These are phyloP conservation scores for Trichoderma polysporum DNA, from an alignment of 2,329 filamentous ascomycete species.

Conservation along the genomic window DNA sequence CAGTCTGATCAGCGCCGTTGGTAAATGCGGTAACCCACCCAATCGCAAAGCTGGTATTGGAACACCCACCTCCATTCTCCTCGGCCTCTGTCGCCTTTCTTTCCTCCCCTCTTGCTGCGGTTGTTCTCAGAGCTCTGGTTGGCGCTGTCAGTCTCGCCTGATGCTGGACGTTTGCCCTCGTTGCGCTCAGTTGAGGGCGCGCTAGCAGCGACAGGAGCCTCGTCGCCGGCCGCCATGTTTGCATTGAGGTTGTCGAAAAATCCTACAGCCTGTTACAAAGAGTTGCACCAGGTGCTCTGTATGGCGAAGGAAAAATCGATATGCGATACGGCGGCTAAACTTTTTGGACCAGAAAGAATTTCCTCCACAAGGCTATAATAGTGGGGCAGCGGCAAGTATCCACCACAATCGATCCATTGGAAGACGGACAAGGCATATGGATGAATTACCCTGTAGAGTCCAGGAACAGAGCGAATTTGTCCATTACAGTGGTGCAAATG, in stretches of 20 bases:
- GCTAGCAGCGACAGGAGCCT: conserved; percentile 31
- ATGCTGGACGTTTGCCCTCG: conserved; percentile 18
- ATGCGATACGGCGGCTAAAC: conserved; percentile 8
- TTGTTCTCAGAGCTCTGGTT: conserved; percentile 18
- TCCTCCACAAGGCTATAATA: background rate
- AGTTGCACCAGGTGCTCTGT: background rate
- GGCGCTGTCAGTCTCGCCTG: background rate
- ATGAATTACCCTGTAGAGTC: background rate
- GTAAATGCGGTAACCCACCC: conserved; percentile 23
- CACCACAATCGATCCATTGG: background rate
- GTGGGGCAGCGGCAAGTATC: background rate
- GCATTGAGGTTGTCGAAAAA: conserved; percentile 29
- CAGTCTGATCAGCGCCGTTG: conserved; percentile 37
- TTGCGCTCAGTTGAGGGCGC: conserved; percentile 22
- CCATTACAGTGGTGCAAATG: background rate
- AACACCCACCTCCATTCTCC: conserved; percentile 32
- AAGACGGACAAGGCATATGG: too few species aligned
- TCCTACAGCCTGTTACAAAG: background rate
- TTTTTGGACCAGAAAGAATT: conserved; percentile 18
- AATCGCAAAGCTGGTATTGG: background rate
- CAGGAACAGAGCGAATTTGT: background rate
- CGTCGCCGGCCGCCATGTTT: conserved; percentile 35
- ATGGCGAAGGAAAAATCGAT: background rate
- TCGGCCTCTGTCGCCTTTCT: conserved; percentile 27
- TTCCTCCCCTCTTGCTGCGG: conserved; percentile 28